Evolutionary conservation across 176 grass and related monocot genomes (phyloP), one percentile per base, ranked within the genome.

Genomic region (Carex cristatella): DNA sequence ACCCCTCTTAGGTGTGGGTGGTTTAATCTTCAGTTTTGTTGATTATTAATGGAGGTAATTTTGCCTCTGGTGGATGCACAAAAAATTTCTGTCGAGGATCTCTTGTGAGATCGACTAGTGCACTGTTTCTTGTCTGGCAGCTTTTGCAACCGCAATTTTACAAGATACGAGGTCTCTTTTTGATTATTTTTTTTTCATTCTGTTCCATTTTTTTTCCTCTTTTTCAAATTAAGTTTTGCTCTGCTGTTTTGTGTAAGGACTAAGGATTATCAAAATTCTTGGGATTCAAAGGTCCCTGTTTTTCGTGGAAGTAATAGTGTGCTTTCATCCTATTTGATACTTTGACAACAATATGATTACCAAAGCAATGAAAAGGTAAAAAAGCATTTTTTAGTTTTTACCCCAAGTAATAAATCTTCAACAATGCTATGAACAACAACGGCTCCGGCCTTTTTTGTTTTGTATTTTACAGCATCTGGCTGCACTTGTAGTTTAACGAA

Each of bases 31-130:
- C 53, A 58, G 14, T 79, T 79, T 79, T 79, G 74, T 79, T 56
- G 51, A 79, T 79, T 79, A 79, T 79, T 79, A 79, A 72, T 79
- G 53, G 53, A 58, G 74, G 74, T 79, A 79, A 79, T 79, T 79
- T 35, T 79, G 49, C 53, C 74, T 79, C 74, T 35, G 74, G 74
- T 79, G 18, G 28, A 78, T 57, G 15, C 11, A 12, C 48, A 23
- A 32, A 78, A 70, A 32, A 15, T 57, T 57, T 57, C 12, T 57
- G 49, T 46, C 9, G 8, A 49, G 48, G 48, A 49, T 49, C 48
- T 49, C 48, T 11, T 51, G 13, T 16, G 30, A 12, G 53, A 13
- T 57, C 5, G 12, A 58, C 5, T 79, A 58, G 53, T 74, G 70
- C 44, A 57, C 74, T 58, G 53, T 79, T 75, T 35, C 13, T 79